These are phyloP conservation scores for Aspergillus ostianus DNA, from an alignment of 495 filamentous ascomycete genomes.

Conservation along the genomic window DNA sequence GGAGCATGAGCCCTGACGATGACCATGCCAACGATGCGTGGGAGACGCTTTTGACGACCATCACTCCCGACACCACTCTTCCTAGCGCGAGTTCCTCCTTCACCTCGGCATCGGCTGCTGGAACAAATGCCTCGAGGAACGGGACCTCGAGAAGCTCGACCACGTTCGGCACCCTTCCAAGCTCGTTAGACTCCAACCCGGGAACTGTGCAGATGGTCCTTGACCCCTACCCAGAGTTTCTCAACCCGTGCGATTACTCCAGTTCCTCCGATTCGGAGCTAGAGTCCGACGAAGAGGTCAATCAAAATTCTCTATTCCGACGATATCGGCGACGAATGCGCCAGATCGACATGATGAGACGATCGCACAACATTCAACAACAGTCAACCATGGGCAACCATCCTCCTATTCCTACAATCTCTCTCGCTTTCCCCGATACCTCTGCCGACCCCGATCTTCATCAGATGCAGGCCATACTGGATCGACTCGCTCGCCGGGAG, in stretches of 20 bases:
- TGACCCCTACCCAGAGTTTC: constrained; percentile 41
- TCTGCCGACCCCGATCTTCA: constrained; percentile 46
- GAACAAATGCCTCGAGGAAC: constrained; percentile 26
- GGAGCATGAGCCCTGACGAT: constrained; percentile 74
- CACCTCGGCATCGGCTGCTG: constrained; percentile 59
- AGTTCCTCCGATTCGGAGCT: constrained; percentile 38
- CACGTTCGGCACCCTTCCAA: constrained; percentile 30
- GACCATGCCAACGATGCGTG: constrained; percentile 59
- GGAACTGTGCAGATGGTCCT: constrained; percentile 30
- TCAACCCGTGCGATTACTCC: constrained; percentile 44
- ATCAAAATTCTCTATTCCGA: constrained; percentile 20
- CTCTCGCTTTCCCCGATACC: constrained; percentile 34
- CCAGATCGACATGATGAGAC: constrained; percentile 24
- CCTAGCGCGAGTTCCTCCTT: constrained; percentile 82
- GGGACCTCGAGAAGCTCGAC: constrained; percentile 36
- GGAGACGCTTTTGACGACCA: constrained; percentile 76
- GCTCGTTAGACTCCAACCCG: constrained; percentile 19
- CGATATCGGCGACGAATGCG: constrained; percentile 22
- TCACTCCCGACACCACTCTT: constrained; percentile 75
- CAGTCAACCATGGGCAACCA: constrained; percentile 38
- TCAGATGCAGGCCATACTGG: constrained; percentile 67
- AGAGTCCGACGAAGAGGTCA: constrained; percentile 29
- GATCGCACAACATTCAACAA: constrained; percentile 24
- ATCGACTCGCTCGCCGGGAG: constrained; percentile 60
- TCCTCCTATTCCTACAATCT: constrained; percentile 39